Base-by-base conservation (phyloP, 2,329 filamentous ascomycete species). In the Helminthosporium solani region DNA sequence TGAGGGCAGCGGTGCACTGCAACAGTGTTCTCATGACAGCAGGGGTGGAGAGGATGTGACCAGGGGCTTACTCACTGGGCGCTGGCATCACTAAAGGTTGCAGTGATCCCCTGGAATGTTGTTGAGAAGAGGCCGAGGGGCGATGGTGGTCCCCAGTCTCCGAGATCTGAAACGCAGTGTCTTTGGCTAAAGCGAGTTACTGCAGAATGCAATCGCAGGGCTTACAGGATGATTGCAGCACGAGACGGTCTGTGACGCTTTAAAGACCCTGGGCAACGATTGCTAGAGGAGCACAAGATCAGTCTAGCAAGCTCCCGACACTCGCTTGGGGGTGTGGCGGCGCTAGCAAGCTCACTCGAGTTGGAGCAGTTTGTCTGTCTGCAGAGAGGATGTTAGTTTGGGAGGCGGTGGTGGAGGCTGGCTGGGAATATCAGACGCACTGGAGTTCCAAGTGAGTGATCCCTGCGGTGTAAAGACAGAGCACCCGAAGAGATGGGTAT, bases 21-120 rank as follows among this genome's bases (percentile, higher is more conserved):
- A 30, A 33, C 40, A 48, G 44, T 52, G 56, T 60, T 57, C 62
- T 57, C 63, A 65, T 68, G 67, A 68, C 62, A 56, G 52, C 45
- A 47, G 31, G 47, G 55, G 54, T 44, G 56, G 54, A 46, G 53
- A 47, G 49, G 50, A 63, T 55, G 61, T 62, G 52, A 66, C 60
- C n/a, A 57, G 53, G 60, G 54, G 57, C 53, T 56, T 57, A 69
- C 67, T 70, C 68, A 70, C 67, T 67, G 59, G 65, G 58, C 57
- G 57, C 60, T 63, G 63, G 63, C 64, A 69, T 70, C 54, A 70
- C 65, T 69, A 52, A 57, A 60, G 59, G 66, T 68, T 68, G 63
- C 66, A 67, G 50, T 61, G 53, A 58, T 51, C 52, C 20, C n/a
- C 54, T 52, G 65, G 61, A 66, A 62, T 66, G 63, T 68, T 64